Evolutionary conservation across 768 basidiomycete species (phyloP), one percentile per base, ranked within the genome.

Genomic region (Coprinellus aureogranulatus): DNA sequence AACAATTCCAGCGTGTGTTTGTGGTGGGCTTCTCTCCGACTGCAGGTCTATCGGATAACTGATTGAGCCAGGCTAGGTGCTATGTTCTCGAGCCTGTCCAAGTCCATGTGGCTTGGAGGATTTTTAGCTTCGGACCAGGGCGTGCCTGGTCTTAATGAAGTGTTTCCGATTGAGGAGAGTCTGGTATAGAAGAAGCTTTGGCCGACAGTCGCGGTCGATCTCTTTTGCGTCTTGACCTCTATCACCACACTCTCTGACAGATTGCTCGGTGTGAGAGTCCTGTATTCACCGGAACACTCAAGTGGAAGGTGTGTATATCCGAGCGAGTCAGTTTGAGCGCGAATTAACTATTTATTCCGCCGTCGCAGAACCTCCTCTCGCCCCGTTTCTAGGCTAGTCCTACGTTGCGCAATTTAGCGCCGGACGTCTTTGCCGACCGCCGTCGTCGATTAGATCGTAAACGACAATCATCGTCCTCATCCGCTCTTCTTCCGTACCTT

Each of bases 401-500:
- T 27, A 11, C 5, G 20, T 30, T 28, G 26, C 39, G 16, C 31
- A 1, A 5, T 20, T 23, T 52, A 52, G 22, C 50, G 31, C n/a
- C 1, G 30, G 34, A 2, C 28, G 49, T 28, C 25, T 37, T 12
- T 37, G 14, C 39, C 34, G 11, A 27, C 6, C 30, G n/a, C 10
- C 46, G 16, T n/a, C 14, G 50, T 22, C 31, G 50, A 52, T 52
- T 52, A 30, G 14, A 52, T 52, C 31, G 23, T 39, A 23, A 22
- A 6, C 31, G 50, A 52, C 31, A 52, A 37, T 52, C 50, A 52
- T 52, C 50, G 27, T 44, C 6, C 30, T 14, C 20, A 23, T 52
- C 50, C 50, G 50, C 50, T 52, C 50, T 52, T 52, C 50, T 52
- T 34, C 50, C 50, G 22, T 52, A 9, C n/a, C 34, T 28, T 6